Base-by-base conservation (phyloP, 139 green algal species). In the Chlorella sp. region DNA sequence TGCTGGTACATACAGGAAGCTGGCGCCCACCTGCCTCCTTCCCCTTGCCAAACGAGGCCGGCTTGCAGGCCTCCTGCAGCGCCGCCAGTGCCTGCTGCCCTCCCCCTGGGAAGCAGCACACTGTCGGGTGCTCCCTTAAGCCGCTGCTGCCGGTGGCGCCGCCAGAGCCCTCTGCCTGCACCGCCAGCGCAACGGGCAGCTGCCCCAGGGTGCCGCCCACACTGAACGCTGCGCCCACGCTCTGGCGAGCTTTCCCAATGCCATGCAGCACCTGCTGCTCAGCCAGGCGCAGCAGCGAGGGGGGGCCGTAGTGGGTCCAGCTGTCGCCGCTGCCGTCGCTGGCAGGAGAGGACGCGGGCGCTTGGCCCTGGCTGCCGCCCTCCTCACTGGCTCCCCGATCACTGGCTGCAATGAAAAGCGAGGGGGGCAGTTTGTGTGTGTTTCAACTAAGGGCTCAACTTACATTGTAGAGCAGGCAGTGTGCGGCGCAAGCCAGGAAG, bases 121-220 rank as follows among this genome's bases (percentile, higher is more conserved):
- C 39, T 1, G 26, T 15, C 26, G 36, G 26, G 40, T 34, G 15
- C 21, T 39, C n/a, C 18, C 19, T 3, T 0, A 18, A 3, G 36
- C n/a, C 16, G 19, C n/a, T 60, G 76, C 76, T 21, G 76, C 37
- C 37, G 71, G 71, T 30, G 32, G 28, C 71, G 30, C 30, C 5
- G 71, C 32, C 32, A 78, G 48, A 57, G 48, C 48, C 48, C 48
- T 57, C 48, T 5, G 68, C 26, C 68, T 34, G n/a, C n/a, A 42
- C 40, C 4, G 79, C 79, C 42, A 84, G 79, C 30, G 42, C 24
- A 40, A 84, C 79, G 22, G 42, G 42, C 42, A 68, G 42, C 19
- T 18, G 28, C 26, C 79, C 79, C 48, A 84, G 79, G 79, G 28
- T 68, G 79, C 79, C 79, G 4, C 79, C 79, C 30, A 84, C 79